These are phyloP conservation scores for Amanita subjunquillea DNA, from an alignment of 768 basidiomycete species.

Conservation along the genomic window DNA sequence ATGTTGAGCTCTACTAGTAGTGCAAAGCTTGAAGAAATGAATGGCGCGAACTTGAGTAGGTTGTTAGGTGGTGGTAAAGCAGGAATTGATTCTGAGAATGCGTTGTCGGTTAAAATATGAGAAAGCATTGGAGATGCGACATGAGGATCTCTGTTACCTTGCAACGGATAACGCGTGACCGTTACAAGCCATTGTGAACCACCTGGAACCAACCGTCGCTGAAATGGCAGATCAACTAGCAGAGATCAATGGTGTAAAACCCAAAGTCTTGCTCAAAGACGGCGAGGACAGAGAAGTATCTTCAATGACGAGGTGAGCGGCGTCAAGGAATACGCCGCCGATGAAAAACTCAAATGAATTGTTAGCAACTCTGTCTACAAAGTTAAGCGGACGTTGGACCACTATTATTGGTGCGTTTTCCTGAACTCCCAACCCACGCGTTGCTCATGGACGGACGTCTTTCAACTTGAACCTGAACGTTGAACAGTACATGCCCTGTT, in stretches of 20 bases:
- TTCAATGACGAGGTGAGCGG: constrained; percentile 14
- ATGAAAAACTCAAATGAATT: not conserved
- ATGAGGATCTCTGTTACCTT: no score
- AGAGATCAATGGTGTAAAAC: constrained; percentile 29
- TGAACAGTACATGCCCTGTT: constrained; percentile 7
- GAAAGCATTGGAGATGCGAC: no score
- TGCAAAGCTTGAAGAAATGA: no score
- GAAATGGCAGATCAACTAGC: constrained; percentile 19
- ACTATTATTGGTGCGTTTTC: constrained; percentile 9
- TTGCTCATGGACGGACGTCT: not conserved
- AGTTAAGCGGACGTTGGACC: constrained; percentile 27
- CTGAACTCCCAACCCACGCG: not conserved
- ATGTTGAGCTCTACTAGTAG: no score
- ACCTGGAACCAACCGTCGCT: no score
- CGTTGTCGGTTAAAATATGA: no score
- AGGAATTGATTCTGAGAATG: no score
- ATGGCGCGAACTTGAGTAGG: no score
- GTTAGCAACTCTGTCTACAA: constrained; percentile 24
- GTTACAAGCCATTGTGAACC: no score
- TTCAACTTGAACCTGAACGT: not conserved
- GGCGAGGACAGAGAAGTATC: constrained; percentile 17
- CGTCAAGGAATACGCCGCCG: not conserved
- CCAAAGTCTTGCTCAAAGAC: constrained; percentile 25
- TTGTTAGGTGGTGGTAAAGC: no score
- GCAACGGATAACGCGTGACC: no score